Base-by-base conservation (phyloP, 106 monocot genomes). In the Acorus calamus region DNA sequence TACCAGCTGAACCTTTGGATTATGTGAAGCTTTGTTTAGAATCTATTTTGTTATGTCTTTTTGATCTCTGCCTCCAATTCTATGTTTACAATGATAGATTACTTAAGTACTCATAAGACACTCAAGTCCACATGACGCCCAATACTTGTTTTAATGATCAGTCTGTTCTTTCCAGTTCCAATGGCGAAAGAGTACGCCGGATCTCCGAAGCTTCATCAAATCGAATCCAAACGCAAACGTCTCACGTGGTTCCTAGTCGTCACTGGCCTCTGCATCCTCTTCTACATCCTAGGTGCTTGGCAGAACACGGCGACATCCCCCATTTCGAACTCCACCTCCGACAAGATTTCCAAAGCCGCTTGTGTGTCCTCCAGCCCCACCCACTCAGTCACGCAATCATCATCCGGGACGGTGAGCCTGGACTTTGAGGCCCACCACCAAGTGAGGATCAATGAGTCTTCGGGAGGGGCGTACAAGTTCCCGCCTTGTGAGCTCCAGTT, bases 371-470 rank as follows among this genome's bases (percentile, higher is more conserved):
- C 74, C 5, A 9, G 48, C 3, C 4, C 8, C 12, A 42, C 7
- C 28, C 28, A 28, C 0, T 28, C 28, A 0, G 1, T 28, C 28
- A 28, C 28, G 0, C 28, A 28, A 28, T 28, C 28, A 28, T 28
- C 28, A 28, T 28, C 28, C 28, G 1, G 28, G 28, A 28, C 28
- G 1, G 28, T 28, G 28, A 28, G 28, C 4, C 83, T 84, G n/a
- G 79, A 84, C 47, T 84, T 84, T 50, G 60, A 79, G 3, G 75
- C 83, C 4, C 83, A 79, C 69, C 83, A 84, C 73, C 69, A 66
- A 53, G 66, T 76, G 28, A 58, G 7, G 49, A 14, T 69, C 52
- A 66, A 76, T 4, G 73, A 73, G 6, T 66, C 72, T 2, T 14
- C 56, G 4, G 61, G 42, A 1, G 11, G 60, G 28, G 28, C 44